phyloP scores from a whole-genome alignment of 2,329 filamentous ascomycete genomes.

The Malbranchea cinnamomea region DNA sequence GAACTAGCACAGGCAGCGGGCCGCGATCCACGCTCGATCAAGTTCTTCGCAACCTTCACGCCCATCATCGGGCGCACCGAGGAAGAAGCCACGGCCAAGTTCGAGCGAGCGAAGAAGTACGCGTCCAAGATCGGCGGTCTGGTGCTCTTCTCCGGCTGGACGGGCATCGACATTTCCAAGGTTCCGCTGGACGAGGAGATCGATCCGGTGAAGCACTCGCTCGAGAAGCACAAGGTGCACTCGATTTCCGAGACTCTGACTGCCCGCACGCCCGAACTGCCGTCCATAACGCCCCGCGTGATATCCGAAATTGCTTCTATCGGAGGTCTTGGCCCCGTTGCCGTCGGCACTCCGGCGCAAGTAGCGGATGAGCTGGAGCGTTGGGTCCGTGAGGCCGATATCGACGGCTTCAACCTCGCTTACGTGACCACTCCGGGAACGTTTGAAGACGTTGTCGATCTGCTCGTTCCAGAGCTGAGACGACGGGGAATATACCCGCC shows the following conservation, averaged over 20 bases:
- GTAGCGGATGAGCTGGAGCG: conserved; percentile 35
- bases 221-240: conserved; percentile 37
- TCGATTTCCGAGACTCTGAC: conserved; percentile 37
- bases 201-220: conserved; percentile 36
- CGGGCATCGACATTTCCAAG: conserved; percentile 44
- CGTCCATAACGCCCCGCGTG: conserved; percentile 31
- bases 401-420: conserved; percentile 30
- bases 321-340: conserved; percentile 35
- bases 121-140: conserved; percentile 39
- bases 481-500: conserved; percentile 25
- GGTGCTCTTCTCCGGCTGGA: conserved; percentile 43
- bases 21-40: conserved; percentile 41
- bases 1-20: conserved; percentile 36
- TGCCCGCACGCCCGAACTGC: conserved; percentile 33
- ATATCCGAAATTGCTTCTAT: conserved; percentile 34
- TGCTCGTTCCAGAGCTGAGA: conserved; percentile 34
- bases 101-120: conserved; percentile 37
- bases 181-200: conserved; percentile 45
- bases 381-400: conserved; percentile 30
- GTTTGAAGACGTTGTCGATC: conserved; percentile 37
- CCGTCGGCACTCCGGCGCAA: conserved; percentile 30
- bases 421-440: conserved; percentile 38
- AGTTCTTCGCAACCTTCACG: conserved; percentile 39
- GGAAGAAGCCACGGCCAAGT: conserved; percentile 39
- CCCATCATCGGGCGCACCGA: conserved; percentile 36